Evolutionary conservation across 2,329 filamentous ascomycete species (phyloP).

Genomic region (Diplodia corticola): DNA sequence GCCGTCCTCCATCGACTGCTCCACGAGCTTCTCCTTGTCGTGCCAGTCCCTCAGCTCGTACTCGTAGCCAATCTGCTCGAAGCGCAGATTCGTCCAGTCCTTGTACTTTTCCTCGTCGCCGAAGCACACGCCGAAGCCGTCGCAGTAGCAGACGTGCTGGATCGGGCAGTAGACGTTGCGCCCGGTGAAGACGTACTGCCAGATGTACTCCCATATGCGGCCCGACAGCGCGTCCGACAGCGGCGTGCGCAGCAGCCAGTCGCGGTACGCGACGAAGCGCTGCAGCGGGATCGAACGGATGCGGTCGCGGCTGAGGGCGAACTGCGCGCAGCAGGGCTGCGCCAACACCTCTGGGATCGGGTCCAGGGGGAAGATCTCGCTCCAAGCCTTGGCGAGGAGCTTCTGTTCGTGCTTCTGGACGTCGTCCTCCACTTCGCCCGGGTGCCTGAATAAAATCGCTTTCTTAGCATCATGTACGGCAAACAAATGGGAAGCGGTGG

Average conservation of each 20-base stretch:
- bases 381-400: conserved; percentile 48
- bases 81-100: conserved; percentile 50
- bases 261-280: conserved; percentile 58
- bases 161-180: conserved; percentile 50
- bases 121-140: conserved; percentile 64
- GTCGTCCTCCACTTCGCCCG: conserved; percentile 42
- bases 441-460: conserved; percentile 33
- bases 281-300: conserved; percentile 55
- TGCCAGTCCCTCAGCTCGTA: conserved; percentile 46
- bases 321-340: conserved; percentile 65
- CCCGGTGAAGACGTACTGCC: conserved; percentile 63
- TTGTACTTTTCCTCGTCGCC: conserved; percentile 52
- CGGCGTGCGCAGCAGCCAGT: conserved; percentile 61
- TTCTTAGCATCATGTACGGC: not conserved
- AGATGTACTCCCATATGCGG: conserved; percentile 64
- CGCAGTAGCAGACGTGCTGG: conserved; percentile 62
- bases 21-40: conserved; percentile 41
- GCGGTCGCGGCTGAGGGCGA: conserved; percentile 60
- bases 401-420: conserved; percentile 47
- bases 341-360: conserved; percentile 53
- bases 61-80: conserved; percentile 44
- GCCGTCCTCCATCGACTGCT: conserved; percentile 38
- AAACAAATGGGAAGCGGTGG: too few species aligned
- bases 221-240: conserved; percentile 58
- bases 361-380: conserved; percentile 50